phyloP scores from a whole-genome alignment of 2,329 filamentous ascomycete species.

The Aureobasidium sp. region DNA sequence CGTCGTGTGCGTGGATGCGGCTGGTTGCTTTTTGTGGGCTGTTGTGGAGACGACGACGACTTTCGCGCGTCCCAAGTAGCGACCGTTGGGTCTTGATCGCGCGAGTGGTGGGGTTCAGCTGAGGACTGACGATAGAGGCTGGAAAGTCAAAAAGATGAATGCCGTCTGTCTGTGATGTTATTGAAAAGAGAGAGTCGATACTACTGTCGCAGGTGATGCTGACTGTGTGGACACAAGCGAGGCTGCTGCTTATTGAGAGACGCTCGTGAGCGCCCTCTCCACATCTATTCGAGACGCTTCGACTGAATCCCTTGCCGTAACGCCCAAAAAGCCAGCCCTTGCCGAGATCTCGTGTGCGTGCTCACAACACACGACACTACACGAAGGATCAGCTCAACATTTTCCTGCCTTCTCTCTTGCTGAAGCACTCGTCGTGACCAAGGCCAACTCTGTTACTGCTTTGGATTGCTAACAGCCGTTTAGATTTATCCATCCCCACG shows the following conservation, averaged over 20 bases:
- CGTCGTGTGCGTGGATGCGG: neutral
- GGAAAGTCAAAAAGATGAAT: neutral
- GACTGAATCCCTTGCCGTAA: conserved; percentile 2
- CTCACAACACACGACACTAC: neutral
- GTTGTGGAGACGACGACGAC: neutral
- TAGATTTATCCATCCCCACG: neutral
- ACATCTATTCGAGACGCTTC: conserved; percentile 12
- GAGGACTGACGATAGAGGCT: conserved; percentile 1
- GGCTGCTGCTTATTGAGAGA: conserved; percentile 4
- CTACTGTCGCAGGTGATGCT: neutral
- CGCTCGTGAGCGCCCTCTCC: neutral
- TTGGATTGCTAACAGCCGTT: neutral
- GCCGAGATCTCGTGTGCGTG: neutral
- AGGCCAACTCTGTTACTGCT: neutral
- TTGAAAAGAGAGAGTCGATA: neutral
- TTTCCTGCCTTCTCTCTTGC: neutral
- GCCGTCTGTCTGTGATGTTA: neutral
- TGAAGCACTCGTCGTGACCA: neutral
- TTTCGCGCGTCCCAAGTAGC: conserved; percentile 5
- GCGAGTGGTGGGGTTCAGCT: conserved; percentile 3
- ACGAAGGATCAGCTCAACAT: neutral
- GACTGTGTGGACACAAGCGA: conserved; percentile 8
- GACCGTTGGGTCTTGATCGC: conserved; percentile 6
- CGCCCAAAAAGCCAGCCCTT: neutral
- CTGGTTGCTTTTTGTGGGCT: conserved; percentile 14